phyloP scores from a whole-genome alignment of 495 filamentous ascomycete species.

The Tetracladium setigerum region DNA sequence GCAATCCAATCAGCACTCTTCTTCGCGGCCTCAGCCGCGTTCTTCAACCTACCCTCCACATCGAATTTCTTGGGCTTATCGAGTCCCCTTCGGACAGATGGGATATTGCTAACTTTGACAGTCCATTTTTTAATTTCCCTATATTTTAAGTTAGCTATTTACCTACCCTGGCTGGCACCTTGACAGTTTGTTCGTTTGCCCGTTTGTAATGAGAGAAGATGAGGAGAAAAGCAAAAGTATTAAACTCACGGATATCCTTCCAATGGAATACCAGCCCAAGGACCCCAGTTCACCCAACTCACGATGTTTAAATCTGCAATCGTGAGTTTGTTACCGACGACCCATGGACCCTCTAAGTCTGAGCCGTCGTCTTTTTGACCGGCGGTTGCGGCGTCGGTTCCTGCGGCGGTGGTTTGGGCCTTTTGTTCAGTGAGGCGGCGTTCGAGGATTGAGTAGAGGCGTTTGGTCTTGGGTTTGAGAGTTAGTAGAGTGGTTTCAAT shows the following conservation, averaged over 20 bases:
- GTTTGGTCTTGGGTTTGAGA: slow-evolving; percentile 37
- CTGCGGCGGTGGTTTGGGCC: slow-evolving; percentile 28
- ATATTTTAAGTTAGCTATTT: no score
- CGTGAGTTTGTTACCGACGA: slow-evolving; percentile 71
- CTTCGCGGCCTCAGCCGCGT: slow-evolving; percentile 22
- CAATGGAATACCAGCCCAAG: slow-evolving; percentile 66
- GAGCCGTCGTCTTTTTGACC: background rate
- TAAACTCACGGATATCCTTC: slow-evolving; percentile 55
- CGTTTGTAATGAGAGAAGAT: no score
- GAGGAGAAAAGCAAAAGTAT: background rate
- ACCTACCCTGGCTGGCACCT: no score
- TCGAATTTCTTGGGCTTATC: slow-evolving; percentile 57
- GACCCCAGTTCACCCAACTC: slow-evolving; percentile 56
- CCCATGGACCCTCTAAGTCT: slow-evolving; percentile 31
- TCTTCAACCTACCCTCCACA: slow-evolving; percentile 27
- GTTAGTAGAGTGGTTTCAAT: background rate
- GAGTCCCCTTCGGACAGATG: slow-evolving; percentile 65
- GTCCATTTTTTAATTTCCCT: slow-evolving; percentile 49
- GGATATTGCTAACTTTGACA: slow-evolving; percentile 51
- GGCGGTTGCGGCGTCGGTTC: slow-evolving; percentile 2
- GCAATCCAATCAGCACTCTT: slow-evolving; percentile 25
- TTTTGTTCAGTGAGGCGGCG: slow-evolving; percentile 51
- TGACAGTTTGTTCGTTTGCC: no score
- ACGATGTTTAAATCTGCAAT: slow-evolving; percentile 79
- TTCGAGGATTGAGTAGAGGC: slow-evolving; percentile 73